Evolutionary conservation across 2,329 filamentous ascomycete species (phyloP), one percentile per base, ranked within the genome.

Genomic region (Aureobasidium melanogenum): DNA sequence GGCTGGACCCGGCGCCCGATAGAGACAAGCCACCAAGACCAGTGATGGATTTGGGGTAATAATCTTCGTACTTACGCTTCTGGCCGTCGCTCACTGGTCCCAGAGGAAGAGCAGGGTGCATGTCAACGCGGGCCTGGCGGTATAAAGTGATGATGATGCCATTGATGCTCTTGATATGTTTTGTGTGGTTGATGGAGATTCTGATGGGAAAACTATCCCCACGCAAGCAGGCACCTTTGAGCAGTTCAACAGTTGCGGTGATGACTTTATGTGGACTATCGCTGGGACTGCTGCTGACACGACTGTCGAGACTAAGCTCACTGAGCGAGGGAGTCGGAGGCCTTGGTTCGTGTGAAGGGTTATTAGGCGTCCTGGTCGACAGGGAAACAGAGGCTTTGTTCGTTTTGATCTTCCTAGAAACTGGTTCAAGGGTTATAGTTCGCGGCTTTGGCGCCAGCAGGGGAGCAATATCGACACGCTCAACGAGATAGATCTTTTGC

Each of bases 81-180:
- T 85, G 86, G 12, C 84, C 83, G 64, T 88, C 85, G 63, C 84
- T 84, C 0, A 84, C 82, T 44, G 84, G 76, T 17, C 80, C 81
- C 34, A 87, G 74, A 4, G 84, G 85, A 60, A 86, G 79, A 9
- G 82, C 79, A 24, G 84, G 85, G 68, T 86, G 83, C 69, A 91
- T 88, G 71, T 99, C 93, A 48, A 97, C 93, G 63, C 91, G 86
- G 26, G 91, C 91, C 73, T 96, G 89, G 47, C 94, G 85, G 72
- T 95, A 97, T 9, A 99, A 78, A 1, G 94, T 97, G 48, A 96
- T 85, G 63, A 97, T 94, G 51, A 97, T 88, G 8, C 94, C 93
- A 67, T 93, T 89, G 75, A 96, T 82, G 71, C 91, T 97, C 76
- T 93, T 91, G 69, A 97, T 84, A 62, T 86, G 83, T 73, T 95